Conservation (phyloP, 176 grass and related monocot genomes). For the Cymbopogon citratus region DNA sequence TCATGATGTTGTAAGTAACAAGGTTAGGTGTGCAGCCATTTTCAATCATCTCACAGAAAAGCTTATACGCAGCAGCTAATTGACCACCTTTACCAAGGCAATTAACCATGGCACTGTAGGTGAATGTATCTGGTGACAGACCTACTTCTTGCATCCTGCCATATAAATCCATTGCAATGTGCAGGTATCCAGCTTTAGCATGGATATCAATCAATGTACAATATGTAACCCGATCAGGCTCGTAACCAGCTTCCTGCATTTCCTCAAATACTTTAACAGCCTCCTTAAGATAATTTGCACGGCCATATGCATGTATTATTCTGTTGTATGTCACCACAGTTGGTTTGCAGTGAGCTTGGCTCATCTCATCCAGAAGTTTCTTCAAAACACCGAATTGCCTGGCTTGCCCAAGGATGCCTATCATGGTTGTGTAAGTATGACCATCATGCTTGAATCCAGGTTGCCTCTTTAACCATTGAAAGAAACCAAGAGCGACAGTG, state of each 20-base stretch:
- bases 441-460: conserved; percentile 89
- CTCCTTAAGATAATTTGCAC: conserved; percentile 81
- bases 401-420: conserved; percentile 89
- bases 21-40: conserved; percentile 86
- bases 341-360: conserved; percentile 60
- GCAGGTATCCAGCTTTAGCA: conserved; percentile 88
- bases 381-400: conserved; percentile 76
- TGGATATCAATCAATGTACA: conserved; percentile 93
- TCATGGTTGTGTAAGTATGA: conserved; percentile 96
- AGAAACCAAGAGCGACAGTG: conserved; percentile 69
- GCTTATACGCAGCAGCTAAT: conserved; percentile 60
- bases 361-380: conserved; percentile 83
- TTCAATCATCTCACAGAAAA: conserved; percentile 92
- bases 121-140: conserved; percentile 83
- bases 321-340: conserved; percentile 93
- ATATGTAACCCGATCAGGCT: conserved; percentile 83
- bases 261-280: conserved; percentile 80
- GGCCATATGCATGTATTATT: conserved; percentile 90
- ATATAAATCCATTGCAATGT: conserved; percentile 81
- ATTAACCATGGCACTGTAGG: conserved; percentile 97
- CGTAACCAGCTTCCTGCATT: conserved; percentile 70
- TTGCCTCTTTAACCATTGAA: conserved; percentile 81
- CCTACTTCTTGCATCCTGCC: conserved; percentile 72
- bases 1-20: conserved; percentile 98
- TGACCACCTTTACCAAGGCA: conserved; percentile 91